Percentiles rank a stretch among this genome's conserved stretches.
phyloP scores from a whole-genome alignment of 345 rosid species.

The Balakata baccata region DNA sequence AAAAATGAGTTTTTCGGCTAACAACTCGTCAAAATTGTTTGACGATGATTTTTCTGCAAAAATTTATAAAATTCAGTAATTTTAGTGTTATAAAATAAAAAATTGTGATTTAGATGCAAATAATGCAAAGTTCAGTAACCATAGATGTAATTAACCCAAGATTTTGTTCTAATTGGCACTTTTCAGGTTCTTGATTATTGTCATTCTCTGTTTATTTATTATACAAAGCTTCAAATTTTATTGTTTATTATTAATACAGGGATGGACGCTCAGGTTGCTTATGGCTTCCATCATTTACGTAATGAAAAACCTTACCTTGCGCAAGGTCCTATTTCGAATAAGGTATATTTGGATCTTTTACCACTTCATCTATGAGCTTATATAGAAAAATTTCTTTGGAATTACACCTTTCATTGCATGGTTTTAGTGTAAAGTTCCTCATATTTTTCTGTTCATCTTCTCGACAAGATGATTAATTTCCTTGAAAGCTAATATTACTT shows the following conservation, averaged over 20 bases:
- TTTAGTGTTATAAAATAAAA: no score
- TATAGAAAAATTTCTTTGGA: background rate
- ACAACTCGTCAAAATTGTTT: no score
- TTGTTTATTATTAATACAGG: constrained; percentile 41
- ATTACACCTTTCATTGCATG: background rate
- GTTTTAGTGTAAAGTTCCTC: background rate
- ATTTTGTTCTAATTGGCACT: background rate
- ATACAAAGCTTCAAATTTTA: constrained; percentile 9
- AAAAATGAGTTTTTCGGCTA: no score
- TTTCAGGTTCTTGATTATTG: background rate
- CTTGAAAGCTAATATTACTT: background rate
- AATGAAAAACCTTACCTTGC: constrained; percentile 94
- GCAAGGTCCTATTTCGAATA: constrained; percentile 86
- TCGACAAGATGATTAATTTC: background rate
- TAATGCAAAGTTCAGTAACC: no score
- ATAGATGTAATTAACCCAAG: no score
- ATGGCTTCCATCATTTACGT: constrained; percentile 93
- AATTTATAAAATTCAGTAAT: no score
- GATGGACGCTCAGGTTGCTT: constrained; percentile 99
- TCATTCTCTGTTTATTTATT: constrained; percentile 6
- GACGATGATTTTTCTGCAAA: no score
- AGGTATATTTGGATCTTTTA: constrained; percentile 43
- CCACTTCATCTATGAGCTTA: background rate
- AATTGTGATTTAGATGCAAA: no score
- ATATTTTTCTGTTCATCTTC: background rate